These are phyloP conservation scores for Aspergillus sp. DNA, from an alignment of 2,329 filamentous ascomycete species.

Conservation along the genomic window DNA sequence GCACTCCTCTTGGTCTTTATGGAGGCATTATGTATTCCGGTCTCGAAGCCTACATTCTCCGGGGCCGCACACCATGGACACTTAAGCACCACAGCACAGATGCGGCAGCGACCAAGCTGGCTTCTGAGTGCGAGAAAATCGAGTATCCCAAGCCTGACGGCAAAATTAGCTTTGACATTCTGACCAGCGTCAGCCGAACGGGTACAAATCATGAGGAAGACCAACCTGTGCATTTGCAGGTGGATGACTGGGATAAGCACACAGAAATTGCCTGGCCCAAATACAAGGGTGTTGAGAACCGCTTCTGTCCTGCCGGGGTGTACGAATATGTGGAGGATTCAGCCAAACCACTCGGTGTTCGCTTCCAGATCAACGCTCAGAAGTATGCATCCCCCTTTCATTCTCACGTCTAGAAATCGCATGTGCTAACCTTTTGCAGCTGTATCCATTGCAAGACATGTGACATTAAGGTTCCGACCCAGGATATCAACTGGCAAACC, in stretches of 20 bases:
- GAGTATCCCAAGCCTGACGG: constrained; percentile 97
- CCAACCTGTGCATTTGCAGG: constrained; percentile 92
- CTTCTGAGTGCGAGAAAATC: constrained; percentile 80
- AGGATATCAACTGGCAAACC: constrained; percentile 97
- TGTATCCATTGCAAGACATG: constrained; percentile 99
- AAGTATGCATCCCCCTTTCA: constrained; percentile 67
- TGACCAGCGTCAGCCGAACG: constrained; percentile 91
- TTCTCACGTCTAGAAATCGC: background rate
- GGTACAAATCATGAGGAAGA: constrained; percentile 99
- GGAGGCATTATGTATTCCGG: constrained; percentile 92
- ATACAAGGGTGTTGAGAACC: constrained; percentile 90
- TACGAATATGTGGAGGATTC: constrained; percentile 98
- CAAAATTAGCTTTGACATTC: constrained; percentile 90
- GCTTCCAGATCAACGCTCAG: constrained; percentile 96
- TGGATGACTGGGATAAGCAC: constrained; percentile 93
- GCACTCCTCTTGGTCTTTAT: constrained; percentile 79
- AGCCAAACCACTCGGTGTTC: constrained; percentile 79
- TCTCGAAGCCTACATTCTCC: constrained; percentile 82
- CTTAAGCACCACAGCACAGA: constrained; percentile 80
- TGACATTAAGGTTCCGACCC: constrained; percentile 94
- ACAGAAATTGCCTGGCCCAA: constrained; percentile 77
- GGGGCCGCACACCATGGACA: constrained; percentile 87
- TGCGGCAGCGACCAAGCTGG: constrained; percentile 73
- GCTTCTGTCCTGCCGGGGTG: constrained; percentile 95
- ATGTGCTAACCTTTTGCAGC: constrained; percentile 49